These are phyloP conservation scores for Fusarium sp. DNA, from an alignment of 2,329 filamentous ascomycete genomes.

Conservation along the genomic window DNA sequence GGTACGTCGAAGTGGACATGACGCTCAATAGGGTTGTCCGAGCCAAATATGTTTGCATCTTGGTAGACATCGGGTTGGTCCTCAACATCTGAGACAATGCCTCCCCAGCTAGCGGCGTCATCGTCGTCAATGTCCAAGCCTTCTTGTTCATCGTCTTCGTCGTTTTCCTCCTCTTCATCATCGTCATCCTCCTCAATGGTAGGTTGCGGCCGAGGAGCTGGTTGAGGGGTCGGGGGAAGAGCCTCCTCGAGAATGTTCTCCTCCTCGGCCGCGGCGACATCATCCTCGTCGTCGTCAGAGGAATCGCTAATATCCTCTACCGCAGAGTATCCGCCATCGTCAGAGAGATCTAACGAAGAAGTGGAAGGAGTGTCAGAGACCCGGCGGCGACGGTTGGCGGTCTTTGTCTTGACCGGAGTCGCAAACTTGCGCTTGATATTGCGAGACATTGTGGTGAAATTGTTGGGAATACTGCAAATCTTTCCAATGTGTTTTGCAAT, in stretches of 20 bases:
- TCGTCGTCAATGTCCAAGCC: constrained; percentile 56
- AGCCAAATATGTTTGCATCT: constrained; percentile 57
- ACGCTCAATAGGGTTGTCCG: constrained; percentile 61
- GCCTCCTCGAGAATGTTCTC: constrained; percentile 72
- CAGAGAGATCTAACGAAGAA: constrained; percentile 71
- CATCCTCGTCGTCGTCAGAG: constrained; percentile 81
- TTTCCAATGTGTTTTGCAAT: background rate
- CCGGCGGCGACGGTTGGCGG: constrained; percentile 58
- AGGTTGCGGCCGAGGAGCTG: constrained; percentile 64
- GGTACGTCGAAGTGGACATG: constrained; percentile 81
- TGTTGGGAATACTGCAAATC: background rate
- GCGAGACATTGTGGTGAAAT: constrained; percentile 60
- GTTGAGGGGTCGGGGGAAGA: constrained; percentile 52
- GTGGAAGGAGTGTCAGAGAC: constrained; percentile 64
- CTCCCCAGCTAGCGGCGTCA: constrained; percentile 67
- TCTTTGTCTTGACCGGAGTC: constrained; percentile 59
- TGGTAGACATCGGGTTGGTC: constrained; percentile 57
- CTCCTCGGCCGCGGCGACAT: constrained; percentile 83
- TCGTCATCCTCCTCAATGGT: constrained; percentile 53
- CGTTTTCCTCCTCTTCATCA: constrained; percentile 56
- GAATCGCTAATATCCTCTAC: constrained; percentile 85
- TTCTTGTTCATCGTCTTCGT: constrained; percentile 56
- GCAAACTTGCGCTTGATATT: constrained; percentile 64
- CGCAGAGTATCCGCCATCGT: constrained; percentile 79
- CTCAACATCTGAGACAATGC: constrained; percentile 63